Conservation (phyloP, 2,329 filamentous ascomycete species). For the Colletotrichum navitas region DNA sequence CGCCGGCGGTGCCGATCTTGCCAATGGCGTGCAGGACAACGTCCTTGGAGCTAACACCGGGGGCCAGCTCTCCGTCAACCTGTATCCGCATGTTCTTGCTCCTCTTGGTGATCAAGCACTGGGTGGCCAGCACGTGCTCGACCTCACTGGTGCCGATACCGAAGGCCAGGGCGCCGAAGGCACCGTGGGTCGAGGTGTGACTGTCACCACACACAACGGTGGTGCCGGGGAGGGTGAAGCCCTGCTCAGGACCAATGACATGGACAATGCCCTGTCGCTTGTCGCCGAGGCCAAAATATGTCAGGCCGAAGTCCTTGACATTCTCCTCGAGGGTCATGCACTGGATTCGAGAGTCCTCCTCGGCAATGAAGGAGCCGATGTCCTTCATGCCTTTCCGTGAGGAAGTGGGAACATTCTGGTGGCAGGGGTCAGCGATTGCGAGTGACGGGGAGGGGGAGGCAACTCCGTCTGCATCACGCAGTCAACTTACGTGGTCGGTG, state of each 20-base stretch:
- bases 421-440: conserved; percentile 16
- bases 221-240: conserved; percentile 96
- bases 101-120: conserved; percentile 92
- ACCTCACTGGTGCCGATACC: conserved; percentile 99
- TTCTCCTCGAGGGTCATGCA: conserved; percentile 97
- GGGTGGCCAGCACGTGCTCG: conserved; percentile 96
- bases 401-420: conserved; percentile 90
- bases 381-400: conserved; percentile 94
- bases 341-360: conserved; percentile 93
- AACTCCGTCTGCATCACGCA: background rate
- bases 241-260: conserved; percentile 98
- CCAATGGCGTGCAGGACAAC: conserved; percentile 94
- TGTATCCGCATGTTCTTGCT: conserved; percentile 99
- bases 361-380: conserved; percentile 92
- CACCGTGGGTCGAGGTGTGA: conserved; percentile 97
- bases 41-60: conserved; percentile 96
- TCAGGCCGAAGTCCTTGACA: conserved; percentile 95
- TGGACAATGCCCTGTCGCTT: conserved; percentile 98
- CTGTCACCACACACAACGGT: conserved; percentile 98
- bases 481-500: conserved; percentile 86
- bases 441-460: background rate
- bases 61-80: conserved; percentile 89
- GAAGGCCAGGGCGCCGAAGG: conserved; percentile 93
- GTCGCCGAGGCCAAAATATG: conserved; percentile 96
- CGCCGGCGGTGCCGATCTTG: conserved; percentile 92